Evolutionary conservation across 495 filamentous ascomycete species (phyloP).

Genomic region (Aspergillus homomorphus): DNA sequence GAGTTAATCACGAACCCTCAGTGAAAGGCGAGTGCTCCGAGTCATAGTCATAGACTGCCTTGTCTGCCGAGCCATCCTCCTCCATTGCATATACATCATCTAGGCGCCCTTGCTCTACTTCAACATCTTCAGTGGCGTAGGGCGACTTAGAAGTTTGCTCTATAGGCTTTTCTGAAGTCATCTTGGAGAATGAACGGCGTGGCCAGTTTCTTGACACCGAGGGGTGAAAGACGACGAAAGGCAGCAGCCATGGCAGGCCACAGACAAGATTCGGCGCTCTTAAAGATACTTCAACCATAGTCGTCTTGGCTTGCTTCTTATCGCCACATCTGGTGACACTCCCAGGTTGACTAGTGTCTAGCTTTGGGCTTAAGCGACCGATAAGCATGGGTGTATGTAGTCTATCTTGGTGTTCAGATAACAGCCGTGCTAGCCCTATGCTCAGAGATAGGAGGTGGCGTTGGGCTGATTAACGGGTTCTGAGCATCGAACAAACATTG

Average conservation of each 20-base stretch:
- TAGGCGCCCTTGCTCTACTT: slow-evolving; percentile 29
- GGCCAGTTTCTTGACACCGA: not conserved
- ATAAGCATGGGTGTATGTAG: not conserved
- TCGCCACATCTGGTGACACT: not conserved
- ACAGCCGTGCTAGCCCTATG: not conserved
- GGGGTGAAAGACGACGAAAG: not conserved
- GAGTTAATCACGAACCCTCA: slow-evolving; percentile 27
- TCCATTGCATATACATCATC: slow-evolving; percentile 23
- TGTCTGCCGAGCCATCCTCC: slow-evolving; percentile 27
- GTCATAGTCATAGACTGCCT: slow-evolving; percentile 35
- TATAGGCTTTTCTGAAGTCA: slow-evolving; percentile 17
- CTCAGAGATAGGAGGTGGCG: not conserved
- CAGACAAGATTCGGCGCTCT: not conserved
- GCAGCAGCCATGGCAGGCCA: not conserved
- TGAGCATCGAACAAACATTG: not conserved
- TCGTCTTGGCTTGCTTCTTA: not conserved
- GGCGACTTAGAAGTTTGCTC: slow-evolving; percentile 17
- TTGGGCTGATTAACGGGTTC: not conserved
- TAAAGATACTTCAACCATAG: not conserved
- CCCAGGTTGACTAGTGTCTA: not conserved
- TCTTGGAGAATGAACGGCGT: slow-evolving; percentile 6
- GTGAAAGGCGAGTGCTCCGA: slow-evolving; percentile 35
- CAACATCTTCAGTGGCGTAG: slow-evolving; percentile 16
- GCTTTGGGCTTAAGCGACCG: not conserved
- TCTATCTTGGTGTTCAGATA: not conserved